Evolutionary conservation across 306 rosid species (phyloP).

Genomic region (Trifolium subterraneum): DNA sequence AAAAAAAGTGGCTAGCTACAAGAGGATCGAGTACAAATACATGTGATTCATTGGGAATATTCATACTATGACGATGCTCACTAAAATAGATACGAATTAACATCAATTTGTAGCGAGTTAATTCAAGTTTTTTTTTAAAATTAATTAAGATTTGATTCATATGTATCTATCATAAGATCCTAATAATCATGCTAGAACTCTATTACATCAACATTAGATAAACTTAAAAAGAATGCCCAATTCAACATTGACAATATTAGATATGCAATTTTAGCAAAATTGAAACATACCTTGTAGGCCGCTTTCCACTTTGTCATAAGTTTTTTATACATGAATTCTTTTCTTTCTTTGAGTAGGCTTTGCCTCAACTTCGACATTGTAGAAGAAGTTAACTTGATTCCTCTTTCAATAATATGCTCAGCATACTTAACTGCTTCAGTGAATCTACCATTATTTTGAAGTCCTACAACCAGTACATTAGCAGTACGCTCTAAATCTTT

Average conservation of each 20-base stretch:
- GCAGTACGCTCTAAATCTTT: conserved; percentile 58
- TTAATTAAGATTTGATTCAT: not conserved
- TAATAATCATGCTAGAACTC: not conserved
- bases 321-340: conserved; percentile 51
- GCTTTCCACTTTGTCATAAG: conserved; percentile 61
- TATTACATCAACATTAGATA: not conserved
- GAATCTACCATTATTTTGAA: conserved; percentile 52
- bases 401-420: conserved; percentile 61
- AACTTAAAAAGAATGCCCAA: not conserved
- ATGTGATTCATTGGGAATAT: no score
- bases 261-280: conserved; percentile 8
- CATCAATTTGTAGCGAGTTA: not conserved
- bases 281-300: conserved; percentile 31
- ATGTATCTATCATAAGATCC: not conserved
- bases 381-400: conserved; percentile 57
- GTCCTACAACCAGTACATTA: conserved; percentile 58
- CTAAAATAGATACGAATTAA: not conserved
- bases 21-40: not conserved
- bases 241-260: not conserved
- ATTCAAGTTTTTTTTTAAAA: not conserved
- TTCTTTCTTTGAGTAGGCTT: conserved; percentile 56
- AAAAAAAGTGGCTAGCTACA: not conserved
- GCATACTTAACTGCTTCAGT: conserved; percentile 77
- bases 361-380: conserved; percentile 63
- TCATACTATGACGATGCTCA: not conserved